Conservation (phyloP, 257 asterid species). For the Forsythia viridissima region DNA sequence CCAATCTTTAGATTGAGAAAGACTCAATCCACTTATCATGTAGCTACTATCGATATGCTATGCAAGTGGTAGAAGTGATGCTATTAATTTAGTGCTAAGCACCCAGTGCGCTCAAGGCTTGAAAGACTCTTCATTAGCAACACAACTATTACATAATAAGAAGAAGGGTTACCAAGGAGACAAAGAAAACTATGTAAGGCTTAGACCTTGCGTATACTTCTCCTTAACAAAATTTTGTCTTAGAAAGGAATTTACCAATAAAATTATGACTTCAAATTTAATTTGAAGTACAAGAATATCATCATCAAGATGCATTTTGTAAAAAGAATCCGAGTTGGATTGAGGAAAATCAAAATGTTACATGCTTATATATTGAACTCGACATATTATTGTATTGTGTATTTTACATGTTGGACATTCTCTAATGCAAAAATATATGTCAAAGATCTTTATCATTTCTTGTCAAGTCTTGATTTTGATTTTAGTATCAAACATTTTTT, state of each 20-base stretch:
- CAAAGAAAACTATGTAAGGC: not conserved
- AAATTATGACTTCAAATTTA: no score
- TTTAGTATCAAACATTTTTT: no score
- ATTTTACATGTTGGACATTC: no score
- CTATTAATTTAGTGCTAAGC: not conserved
- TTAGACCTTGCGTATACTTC: no score
- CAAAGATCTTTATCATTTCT: no score
- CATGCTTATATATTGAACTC: no score
- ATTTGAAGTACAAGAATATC: not conserved
- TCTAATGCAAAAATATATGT: no score
- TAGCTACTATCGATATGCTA: not conserved
- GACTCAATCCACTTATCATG: not conserved
- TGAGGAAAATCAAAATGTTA: not conserved
- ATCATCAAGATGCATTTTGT: not conserved
- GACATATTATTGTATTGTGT: not conserved
- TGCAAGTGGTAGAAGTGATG: not conserved
- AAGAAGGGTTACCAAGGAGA: not conserved
- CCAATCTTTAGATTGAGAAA: not conserved
- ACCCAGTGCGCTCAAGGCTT: not conserved
- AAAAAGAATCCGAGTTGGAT: no score
- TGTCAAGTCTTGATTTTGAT: no score
- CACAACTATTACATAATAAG: not conserved
- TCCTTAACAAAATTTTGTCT: not conserved
- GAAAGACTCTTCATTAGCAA: not conserved
- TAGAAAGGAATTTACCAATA: no score